Evolutionary conservation across 78 protist species (phyloP).

Genomic region (Guillardia theta): DNA sequence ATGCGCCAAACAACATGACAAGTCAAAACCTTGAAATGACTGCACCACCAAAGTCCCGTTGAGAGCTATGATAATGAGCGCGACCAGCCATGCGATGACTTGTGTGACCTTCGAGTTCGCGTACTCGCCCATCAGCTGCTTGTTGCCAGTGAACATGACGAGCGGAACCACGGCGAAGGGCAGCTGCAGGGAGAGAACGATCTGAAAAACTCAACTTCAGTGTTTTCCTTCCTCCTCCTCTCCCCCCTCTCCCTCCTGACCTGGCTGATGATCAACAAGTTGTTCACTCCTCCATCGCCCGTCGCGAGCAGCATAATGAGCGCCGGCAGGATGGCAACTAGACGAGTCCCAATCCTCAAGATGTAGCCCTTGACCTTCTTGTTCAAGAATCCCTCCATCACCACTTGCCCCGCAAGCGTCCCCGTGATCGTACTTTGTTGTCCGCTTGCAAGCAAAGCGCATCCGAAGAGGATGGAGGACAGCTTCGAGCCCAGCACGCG

Average conservation of each 20-base stretch:
- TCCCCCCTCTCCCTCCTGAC: neutral
- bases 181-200: neutral
- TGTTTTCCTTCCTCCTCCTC: neutral
- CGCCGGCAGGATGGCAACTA: neutral
- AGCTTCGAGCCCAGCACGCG: neutral
- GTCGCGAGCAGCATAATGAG: neutral
- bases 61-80: neutral
- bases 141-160: neutral
- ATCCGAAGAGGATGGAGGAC: neutral
- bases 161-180: slow-evolving; percentile 20
- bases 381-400: slow-evolving; percentile 22
- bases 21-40: neutral
- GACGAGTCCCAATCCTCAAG: neutral
- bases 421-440: slow-evolving; percentile 30
- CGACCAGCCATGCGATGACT: neutral
- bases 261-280: neutral
- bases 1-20: neutral
- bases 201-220: neutral
- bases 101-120: neutral
- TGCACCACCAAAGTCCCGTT: neutral
- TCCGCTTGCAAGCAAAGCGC: slow-evolving; percentile 26
- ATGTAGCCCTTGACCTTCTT: neutral
- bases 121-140: neutral
- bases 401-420: slow-evolving; percentile 1
- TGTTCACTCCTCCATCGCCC: neutral